Evolutionary conservation across 176 grass and related monocot genomes (phyloP).

Genomic region (Musa itinerans): DNA sequence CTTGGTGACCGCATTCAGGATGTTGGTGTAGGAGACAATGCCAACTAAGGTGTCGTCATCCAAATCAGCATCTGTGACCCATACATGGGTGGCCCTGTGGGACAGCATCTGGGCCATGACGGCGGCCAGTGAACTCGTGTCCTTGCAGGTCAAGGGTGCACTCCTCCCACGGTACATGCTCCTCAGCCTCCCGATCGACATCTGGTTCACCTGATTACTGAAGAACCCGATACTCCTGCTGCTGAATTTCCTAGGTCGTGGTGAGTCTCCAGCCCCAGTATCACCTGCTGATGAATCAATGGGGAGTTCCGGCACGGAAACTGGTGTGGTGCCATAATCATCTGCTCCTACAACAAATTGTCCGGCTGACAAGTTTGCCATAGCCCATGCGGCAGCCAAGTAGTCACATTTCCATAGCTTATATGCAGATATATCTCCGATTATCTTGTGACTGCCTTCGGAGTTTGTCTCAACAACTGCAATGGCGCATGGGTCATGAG

Average conservation of each 20-base stretch:
- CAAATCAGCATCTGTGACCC: conserved; percentile 55
- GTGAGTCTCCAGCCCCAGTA: conserved; percentile 25
- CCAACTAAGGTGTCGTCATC: conserved; percentile 52
- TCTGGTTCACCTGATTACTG: conserved; percentile 37
- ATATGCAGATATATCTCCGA: conserved; percentile 93
- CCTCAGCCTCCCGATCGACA: conserved; percentile 36
- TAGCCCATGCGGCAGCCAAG: conserved; percentile 60
- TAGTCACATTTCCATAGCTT: conserved; percentile 98
- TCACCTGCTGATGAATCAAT: conserved; percentile 28
- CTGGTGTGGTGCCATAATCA: conserved; percentile 36
- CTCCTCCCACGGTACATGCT: conserved; percentile 64
- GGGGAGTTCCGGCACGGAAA: conserved; percentile 19
- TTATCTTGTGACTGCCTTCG: conserved; percentile 52
- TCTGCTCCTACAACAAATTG: conserved; percentile 75
- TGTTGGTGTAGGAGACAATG: conserved; percentile 72
- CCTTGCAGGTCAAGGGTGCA: conserved; percentile 56
- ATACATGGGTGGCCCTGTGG: conserved; percentile 77
- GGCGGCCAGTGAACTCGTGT: conserved; percentile 63
- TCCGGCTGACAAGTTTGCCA: conserved; percentile 71
- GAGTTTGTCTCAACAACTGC: conserved; percentile 57
- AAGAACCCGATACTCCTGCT: conserved; percentile 86
- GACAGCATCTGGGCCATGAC: conserved; percentile 98
- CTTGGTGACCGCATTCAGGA: conserved; percentile 64
- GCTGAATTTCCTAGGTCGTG: conserved; percentile 61
- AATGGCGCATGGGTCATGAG: conserved; percentile 53